Base-by-base conservation (phyloP, 2,329 filamentous ascomycete species). In the Diaporthe sp. region DNA sequence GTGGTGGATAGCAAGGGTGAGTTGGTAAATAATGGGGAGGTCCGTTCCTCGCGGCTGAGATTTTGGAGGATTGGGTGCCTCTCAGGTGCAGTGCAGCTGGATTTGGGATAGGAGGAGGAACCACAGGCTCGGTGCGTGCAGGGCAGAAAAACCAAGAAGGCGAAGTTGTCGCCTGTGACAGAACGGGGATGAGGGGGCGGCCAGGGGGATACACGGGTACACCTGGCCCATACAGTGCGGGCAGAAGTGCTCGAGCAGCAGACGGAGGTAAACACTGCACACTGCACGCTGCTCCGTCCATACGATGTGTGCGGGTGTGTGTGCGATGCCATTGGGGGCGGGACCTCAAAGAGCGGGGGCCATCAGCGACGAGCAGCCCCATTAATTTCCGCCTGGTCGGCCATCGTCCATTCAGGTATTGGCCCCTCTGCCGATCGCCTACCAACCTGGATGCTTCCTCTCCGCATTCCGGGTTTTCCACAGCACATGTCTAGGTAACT, bases 11-110 rank as follows among this genome's bases (percentile, higher is more conserved):
- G 68, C 53, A 37, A 44, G 66, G 44, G 72, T 63, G 55, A 25
- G 32, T 50, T 47, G 56, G 27, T 9, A n/a, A n/a, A 37, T 32
- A 39, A 51, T 55, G 55, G 51, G 69, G 53, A 47, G 37, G 66
- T 51, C 19, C 44, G 72, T 44, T n/a, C n/a, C n/a, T 53, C 47
- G n/a, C 47, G 63, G 63, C 63, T 68, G 47, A 68, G 59, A 63
- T 55, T 51, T 71, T 63, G 69, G 70, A 63, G 70, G 69, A 71
- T 71, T 55, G 56, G 68, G 59, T 70, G 68, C 68, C 68, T 70
- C 39, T 47, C 39, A 50, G 63, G 59, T 63, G 70, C 55, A 72
- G 63, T 68, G 70, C 39, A 72, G 70, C 70, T 63, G 70, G 59
- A 30, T 68, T 68, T 66, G 59, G 56, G 51, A 55, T 63, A 42